These are phyloP conservation scores for Rhodotorula babjevae DNA, from an alignment of 768 basidiomycete genomes.

Conservation along the genomic window DNA sequence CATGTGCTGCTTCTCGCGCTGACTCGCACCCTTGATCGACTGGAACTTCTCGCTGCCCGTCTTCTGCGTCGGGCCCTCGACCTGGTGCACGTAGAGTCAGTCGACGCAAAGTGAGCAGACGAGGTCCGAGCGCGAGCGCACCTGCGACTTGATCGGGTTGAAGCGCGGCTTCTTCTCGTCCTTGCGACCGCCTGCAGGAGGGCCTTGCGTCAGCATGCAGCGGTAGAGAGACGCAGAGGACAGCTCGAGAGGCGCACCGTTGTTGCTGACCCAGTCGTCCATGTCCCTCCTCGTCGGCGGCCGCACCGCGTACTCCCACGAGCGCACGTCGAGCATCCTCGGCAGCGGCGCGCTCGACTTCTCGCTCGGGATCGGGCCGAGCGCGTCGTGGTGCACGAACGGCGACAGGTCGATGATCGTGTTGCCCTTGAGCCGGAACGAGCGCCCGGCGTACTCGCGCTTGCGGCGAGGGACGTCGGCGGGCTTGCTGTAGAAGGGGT, in stretches of 20 bases:
- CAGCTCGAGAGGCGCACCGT: background rate
- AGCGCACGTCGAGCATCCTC: background rate
- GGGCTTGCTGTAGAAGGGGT: conserved; percentile 73
- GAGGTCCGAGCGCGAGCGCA: conserved; percentile 8
- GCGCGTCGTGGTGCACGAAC: conserved; percentile 48
- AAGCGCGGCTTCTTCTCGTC: conserved; percentile 5
- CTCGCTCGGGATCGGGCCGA: background rate
- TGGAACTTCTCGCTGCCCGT: conserved; percentile 64
- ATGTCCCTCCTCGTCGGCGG: conserved; percentile 22
- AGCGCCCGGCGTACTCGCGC: conserved; percentile 71
- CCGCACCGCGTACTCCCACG: conserved; percentile 31
- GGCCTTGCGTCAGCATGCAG: background rate
- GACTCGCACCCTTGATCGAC: conserved; percentile 46
- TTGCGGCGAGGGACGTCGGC: conserved; percentile 64
- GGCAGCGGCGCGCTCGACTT: background rate
- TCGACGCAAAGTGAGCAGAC: background rate
- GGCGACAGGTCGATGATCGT: conserved; percentile 59
- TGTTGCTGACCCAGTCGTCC: conserved; percentile 7
- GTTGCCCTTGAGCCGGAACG: conserved; percentile 67
- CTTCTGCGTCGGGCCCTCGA: conserved; percentile 75
- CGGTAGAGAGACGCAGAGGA: background rate
- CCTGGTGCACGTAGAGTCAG: conserved; percentile 46
- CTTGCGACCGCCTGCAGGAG: background rate
- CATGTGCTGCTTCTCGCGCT: conserved; percentile 67
- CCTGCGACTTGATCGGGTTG: conserved; percentile 43